Evolutionary conservation across 2,329 filamentous ascomycete genomes (phyloP).

Genomic region (Chrysoporthe cubensis): DNA sequence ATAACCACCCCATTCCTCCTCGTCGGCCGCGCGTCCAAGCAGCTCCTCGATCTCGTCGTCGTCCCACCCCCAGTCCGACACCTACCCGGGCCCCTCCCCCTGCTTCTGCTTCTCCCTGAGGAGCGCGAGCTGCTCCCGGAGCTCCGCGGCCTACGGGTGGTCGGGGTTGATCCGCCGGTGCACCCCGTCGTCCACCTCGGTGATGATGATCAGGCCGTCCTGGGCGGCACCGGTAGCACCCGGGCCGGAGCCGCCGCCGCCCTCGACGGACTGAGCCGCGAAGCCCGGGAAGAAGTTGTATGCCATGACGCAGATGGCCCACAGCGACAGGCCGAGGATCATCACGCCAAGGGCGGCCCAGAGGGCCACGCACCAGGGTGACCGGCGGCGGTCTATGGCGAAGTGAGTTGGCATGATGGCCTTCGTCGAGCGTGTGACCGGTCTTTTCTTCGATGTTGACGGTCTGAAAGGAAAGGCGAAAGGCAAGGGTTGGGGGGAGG

Average conservation of each 20-base stretch:
- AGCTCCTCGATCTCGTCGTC: background rate
- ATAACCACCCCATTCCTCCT: slow-evolving; percentile 1
- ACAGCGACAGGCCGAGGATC: background rate
- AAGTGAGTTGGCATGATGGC: background rate
- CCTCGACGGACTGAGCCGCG: background rate
- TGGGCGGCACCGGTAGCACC: background rate
- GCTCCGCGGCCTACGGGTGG: background rate
- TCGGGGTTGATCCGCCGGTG: background rate
- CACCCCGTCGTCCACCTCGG: too few relatives aligned
- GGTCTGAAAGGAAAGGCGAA: background rate
- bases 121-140: background rate
- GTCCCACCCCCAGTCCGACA: too few relatives aligned
- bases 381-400: background rate
- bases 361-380: background rate
- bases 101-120: background rate
- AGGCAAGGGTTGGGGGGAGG: background rate
- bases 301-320: background rate
- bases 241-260: too few relatives aligned
- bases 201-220: background rate
- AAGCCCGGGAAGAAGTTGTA: background rate
- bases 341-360: background rate
- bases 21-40: background rate
- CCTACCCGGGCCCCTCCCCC: background rate
- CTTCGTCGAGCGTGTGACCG: background rate
- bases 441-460: background rate